phyloP scores from a whole-genome alignment of 148 eudicot genomes.

The Vaccinium darrowii region DNA sequence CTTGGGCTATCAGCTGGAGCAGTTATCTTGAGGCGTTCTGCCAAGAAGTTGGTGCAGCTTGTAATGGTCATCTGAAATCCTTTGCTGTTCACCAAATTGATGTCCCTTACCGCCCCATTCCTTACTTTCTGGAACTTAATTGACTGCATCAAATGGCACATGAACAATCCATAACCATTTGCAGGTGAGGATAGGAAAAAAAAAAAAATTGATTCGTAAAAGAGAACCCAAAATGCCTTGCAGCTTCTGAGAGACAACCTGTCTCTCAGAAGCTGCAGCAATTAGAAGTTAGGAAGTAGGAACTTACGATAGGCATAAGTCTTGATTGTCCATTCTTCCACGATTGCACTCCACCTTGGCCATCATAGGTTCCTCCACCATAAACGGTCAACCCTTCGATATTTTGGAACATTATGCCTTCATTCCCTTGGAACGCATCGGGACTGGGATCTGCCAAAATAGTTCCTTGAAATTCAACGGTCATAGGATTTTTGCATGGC shows the following conservation, averaged over 20 bases:
- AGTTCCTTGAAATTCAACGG: conserved; percentile 5
- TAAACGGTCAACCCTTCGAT: not conserved
- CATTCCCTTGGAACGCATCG: not conserved
- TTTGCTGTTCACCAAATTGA: conserved; percentile 4
- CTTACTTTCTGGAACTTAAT: not conserved
- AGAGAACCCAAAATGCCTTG: not conserved
- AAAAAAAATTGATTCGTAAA: not conserved
- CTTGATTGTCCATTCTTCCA: not conserved
- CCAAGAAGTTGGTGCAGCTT: conserved; percentile 30
- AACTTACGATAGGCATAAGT: not conserved
- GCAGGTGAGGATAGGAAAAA: not conserved
- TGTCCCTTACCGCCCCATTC: not conserved
- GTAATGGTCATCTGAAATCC: conserved; percentile 34
- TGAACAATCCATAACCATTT: not conserved
- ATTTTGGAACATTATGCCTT: not conserved
- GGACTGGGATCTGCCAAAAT: not conserved
- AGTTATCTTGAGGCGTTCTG: conserved; percentile 34
- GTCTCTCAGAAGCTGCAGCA: too few species aligned
- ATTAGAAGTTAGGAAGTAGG: not conserved
- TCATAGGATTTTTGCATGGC: not conserved
- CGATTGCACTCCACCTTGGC: not conserved
- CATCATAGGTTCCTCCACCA: conserved; percentile 3
- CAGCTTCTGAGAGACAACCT: not conserved
- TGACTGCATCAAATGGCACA: not conserved
- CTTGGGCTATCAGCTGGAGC: conserved; percentile 42